Evolutionary conservation across 345 rosid species (phyloP).

Genomic region (Eucalyptus cloeziana): DNA sequence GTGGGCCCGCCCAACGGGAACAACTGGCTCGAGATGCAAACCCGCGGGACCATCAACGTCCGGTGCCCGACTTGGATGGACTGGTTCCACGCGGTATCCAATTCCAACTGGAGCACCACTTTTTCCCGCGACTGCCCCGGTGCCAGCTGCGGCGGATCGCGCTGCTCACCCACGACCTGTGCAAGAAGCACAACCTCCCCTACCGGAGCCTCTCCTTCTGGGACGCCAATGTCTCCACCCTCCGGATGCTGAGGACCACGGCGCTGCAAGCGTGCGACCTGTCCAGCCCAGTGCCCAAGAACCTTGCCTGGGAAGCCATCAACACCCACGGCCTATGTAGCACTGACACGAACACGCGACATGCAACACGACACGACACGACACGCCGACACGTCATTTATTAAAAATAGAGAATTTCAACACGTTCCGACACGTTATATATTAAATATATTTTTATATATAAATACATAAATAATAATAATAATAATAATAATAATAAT

Average conservation of each 20-base stretch:
- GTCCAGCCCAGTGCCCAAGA: conserved; percentile 45
- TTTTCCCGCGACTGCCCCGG: conserved; percentile 82
- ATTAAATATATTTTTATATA: too few species aligned
- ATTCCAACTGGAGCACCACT: conserved; percentile 92
- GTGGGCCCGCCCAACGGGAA: conserved; percentile 69
- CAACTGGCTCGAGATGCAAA: conserved; percentile 92
- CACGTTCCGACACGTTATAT: too few species aligned
- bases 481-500: too few species aligned
- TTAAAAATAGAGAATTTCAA: too few species aligned
- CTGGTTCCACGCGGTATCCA: conserved; percentile 83
- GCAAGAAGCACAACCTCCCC: conserved; percentile 89
- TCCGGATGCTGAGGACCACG: conserved; percentile 48
- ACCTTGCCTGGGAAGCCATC: conserved; percentile 81
- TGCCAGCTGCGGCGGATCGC: conserved; percentile 60
- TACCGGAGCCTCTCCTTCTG: conserved; percentile 66
- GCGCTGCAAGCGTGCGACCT: conserved; percentile 78
- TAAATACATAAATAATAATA: too few species aligned
- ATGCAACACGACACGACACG: too few species aligned
- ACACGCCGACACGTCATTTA: too few species aligned
- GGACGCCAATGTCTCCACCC: conserved; percentile 67
- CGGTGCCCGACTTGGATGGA: conserved; percentile 78
- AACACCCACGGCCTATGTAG: conserved; percentile 85
- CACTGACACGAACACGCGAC: too few species aligned
- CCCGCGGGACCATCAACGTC: conserved; percentile 70
- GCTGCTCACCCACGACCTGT: conserved; percentile 54